These are phyloP conservation scores for Xylaria sp. DNA, from an alignment of 2,329 filamentous ascomycete genomes.

Conservation along the genomic window DNA sequence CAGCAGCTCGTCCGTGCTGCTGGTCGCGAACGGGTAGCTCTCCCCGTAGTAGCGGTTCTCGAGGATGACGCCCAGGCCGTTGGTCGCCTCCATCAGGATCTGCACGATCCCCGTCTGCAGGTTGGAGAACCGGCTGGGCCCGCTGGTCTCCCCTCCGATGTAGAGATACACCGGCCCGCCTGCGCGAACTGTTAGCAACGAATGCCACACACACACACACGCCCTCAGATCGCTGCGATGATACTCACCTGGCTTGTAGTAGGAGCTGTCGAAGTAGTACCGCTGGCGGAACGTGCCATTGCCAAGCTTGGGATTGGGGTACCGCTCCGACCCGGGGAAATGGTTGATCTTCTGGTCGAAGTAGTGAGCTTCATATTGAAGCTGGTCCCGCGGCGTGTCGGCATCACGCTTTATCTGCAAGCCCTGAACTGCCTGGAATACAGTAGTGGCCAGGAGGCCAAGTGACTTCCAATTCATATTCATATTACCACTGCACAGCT, in stretches of 20 bases:
- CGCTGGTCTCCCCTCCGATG: constrained; percentile 38
- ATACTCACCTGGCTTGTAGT: constrained; percentile 49
- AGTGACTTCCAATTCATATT: constrained; percentile 18
- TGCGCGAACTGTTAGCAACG: constrained; percentile 23
- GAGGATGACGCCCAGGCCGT: constrained; percentile 56
- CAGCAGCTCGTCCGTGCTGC: constrained; percentile 51
- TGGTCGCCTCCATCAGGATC: constrained; percentile 56
- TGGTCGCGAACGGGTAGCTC: constrained; percentile 51
- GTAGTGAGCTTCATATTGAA: constrained; percentile 34
- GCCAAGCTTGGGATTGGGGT: constrained; percentile 40
- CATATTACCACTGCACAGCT: constrained; percentile 10
- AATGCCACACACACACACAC: too few species aligned
- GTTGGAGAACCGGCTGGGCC: constrained; percentile 33
- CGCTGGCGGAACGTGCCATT: constrained; percentile 56
- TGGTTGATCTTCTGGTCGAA: constrained; percentile 48
- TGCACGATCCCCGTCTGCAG: constrained; percentile 47
- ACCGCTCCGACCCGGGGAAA: constrained; percentile 45
- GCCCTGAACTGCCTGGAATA: constrained; percentile 15
- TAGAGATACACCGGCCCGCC: constrained; percentile 48
- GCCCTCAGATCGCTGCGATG: neutral
- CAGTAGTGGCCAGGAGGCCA: constrained; percentile 20
- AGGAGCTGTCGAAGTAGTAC: constrained; percentile 56
- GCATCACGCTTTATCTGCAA: constrained; percentile 25
- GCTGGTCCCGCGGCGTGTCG: constrained; percentile 23
- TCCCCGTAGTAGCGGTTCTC: constrained; percentile 55